Base-by-base conservation (phyloP, 2,329 filamentous ascomycete species). In the Onygenales sp. region DNA sequence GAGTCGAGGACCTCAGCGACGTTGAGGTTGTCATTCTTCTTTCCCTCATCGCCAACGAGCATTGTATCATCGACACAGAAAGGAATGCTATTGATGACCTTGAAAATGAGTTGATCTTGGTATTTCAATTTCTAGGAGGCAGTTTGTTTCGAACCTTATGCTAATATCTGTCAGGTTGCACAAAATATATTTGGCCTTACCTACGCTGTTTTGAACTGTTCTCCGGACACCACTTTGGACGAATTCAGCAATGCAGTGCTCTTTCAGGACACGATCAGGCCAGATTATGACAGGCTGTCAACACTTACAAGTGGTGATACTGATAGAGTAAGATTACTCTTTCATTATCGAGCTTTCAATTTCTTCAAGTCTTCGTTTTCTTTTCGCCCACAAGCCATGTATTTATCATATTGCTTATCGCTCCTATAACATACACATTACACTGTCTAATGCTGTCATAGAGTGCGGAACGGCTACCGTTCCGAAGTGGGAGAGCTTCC, bases 11-110 rank as follows among this genome's bases (percentile, higher is more conserved):
- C 60, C 77, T 97, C 58, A 87, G 85, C 63, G 91, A 96, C 72
- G 78, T 96, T 42, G 91, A 96, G 71, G 81, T 97, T 55, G 93
- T 92, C 27, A 74, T 87, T 11, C 78, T 97, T 42, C 80, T 96
- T 49, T 91, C 86, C 65, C 80, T 97, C 50, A 78, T 90, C 57
- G 83, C 85, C 55, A 80, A 85, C 59, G 87, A 95, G 68, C 91
- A 97, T 69, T 95, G 89, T 72, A 83, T 97, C 61, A 83, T 97
- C 64, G 86, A 89, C 69, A 87, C 88, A 13, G 80, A 84, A 2
- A 67, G 73, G 4, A 73, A 80, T 37, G 72, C 75, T 51, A 71
- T 92, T 53, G 77, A 86, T 67, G 79, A 84, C 58, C 75, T 95
- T n/a, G 77, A 84, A 43, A 77, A 82, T 51, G 89, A 95, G 68